Percentiles rank a stretch among this genome's conserved stretches.
phyloP scores from a whole-genome alignment of 176 grass and related monocot species.

The Ampelocalamus luodianensis region DNA sequence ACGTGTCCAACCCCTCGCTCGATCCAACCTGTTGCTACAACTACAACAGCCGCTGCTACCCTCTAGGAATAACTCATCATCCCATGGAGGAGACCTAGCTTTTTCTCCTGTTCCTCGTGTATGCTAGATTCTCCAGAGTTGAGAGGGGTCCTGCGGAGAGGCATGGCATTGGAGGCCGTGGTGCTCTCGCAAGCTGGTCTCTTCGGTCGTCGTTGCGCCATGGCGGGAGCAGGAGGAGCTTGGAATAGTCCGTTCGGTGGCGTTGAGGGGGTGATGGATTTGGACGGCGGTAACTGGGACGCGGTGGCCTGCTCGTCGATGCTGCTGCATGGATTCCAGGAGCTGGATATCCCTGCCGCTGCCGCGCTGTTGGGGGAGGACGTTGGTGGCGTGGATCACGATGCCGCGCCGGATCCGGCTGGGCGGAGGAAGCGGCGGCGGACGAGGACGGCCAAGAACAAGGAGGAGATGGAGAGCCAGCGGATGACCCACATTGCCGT shows the following conservation, averaged over 20 bases:
- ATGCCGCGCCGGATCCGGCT: not conserved
- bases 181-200: conserved; percentile 58
- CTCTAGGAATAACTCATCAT: not conserved
- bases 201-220: conserved; percentile 60
- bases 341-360: conserved; percentile 34
- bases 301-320: conserved; percentile 37
- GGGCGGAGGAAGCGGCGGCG: conserved; percentile 73
- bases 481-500: conserved; percentile 96
- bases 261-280: conserved; percentile 26
- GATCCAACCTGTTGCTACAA: conserved; percentile 37
- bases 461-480: conserved; percentile 89
- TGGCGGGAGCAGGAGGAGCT: conserved; percentile 44
- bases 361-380: conserved; percentile 12
- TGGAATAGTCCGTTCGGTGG: conserved; percentile 43
- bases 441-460: conserved; percentile 74
- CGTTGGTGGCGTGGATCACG: not conserved
- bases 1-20: conserved; percentile 21
- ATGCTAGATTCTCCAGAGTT: conserved; percentile 17
- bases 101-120: not conserved
- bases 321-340: conserved; percentile 50
- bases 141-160: conserved; percentile 31
- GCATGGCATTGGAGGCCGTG: conserved; percentile 87
- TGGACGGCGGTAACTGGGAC: conserved; percentile 46
- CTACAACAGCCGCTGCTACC: conserved; percentile 25
- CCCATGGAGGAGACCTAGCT: conserved; percentile 41